phyloP scores from a whole-genome alignment of 2,329 filamentous ascomycete genomes.

The Sporothrix sp. region DNA sequence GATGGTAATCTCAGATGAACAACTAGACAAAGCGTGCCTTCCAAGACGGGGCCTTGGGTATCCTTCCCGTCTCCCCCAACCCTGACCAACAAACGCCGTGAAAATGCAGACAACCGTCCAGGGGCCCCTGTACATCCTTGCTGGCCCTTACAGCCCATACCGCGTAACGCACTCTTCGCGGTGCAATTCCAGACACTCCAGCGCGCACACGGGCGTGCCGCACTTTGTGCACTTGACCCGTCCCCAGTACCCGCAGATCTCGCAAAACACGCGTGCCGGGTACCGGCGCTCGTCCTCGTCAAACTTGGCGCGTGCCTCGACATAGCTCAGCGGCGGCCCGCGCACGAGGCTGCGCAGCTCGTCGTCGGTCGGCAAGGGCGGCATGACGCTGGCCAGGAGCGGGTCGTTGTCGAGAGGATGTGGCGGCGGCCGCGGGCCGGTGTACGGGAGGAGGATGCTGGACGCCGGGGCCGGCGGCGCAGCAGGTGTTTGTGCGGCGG shows the following conservation, averaged over 20 bases:
- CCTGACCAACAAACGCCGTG: not conserved
- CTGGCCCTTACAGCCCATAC: constrained; percentile 47
- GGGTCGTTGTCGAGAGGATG: constrained; percentile 46
- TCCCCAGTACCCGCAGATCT: constrained; percentile 76
- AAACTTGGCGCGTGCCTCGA: constrained; percentile 35
- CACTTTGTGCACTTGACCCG: constrained; percentile 67
- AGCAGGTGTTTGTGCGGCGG: constrained; percentile 2
- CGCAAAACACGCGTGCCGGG: constrained; percentile 59
- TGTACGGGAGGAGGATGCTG: constrained; percentile 27
- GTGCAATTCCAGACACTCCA: constrained; percentile 65
- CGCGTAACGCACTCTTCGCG: constrained; percentile 60
- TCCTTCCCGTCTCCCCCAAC: no score
- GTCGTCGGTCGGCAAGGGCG: constrained; percentile 45
- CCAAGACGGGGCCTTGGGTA: not conserved
- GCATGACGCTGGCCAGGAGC: constrained; percentile 49
- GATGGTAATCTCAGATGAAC: no score
- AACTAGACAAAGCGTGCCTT: no score
- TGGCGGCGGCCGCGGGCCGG: constrained; percentile 24
- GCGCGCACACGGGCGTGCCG: constrained; percentile 65
- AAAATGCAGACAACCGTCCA: not conserved
- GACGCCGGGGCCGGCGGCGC: constrained; percentile 18
- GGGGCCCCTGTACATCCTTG: no score
- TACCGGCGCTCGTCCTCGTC: constrained; percentile 25
- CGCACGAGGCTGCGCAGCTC: constrained; percentile 56
- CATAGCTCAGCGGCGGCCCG: constrained; percentile 57